Base-by-base conservation (phyloP, 2,329 filamentous ascomycete species). In the Colletotrichum scovillei region DNA sequence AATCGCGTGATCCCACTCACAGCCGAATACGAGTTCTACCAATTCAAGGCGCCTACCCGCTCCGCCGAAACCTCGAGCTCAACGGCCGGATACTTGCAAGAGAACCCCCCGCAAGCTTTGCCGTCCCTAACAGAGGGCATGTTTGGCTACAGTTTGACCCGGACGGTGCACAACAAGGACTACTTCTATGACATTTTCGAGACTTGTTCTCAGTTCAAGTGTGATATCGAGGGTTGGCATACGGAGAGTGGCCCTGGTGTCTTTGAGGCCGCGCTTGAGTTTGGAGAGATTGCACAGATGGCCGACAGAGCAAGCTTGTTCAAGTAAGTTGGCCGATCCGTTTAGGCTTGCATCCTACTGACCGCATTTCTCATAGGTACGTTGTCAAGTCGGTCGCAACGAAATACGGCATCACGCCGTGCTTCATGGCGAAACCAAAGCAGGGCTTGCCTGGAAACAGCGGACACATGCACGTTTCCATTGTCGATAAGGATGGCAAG, bases 341-440 rank as follows among this genome's bases (percentile, higher is more conserved):
- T 26, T 38, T 11, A 8, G 11, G 22, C 6, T 30, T 52, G 35
- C 14, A 6, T n/a, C 2, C 5, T 38, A 19, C 63, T 74, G 16
- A 74, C 63, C 38, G 14, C 9, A 14, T n/a, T 19, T 24, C 32
- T 35, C 56, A 9, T 73, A 91, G 89, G 81, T 94, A 97, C 78
- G 92, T 93, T 24, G 95, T 98, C 76, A 98, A 98, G 84, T 95
- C 94, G 11, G 90, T 98, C 52, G 94, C 94, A 57, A 93, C 91
- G 69, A 93, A 94, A 80, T 94, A 95, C 81, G 95, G 94, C 76
- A 97, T 99, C 80, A 98, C 95, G 0, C 97, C 97, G 0, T 97
- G 94, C 83, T 99, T 99, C 87, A 99, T 99, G 97, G 97, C 97
- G 19, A 99, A 99, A 84, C 97, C 97, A 3, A 92, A 94, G 76